Evolutionary conservation across 495 filamentous ascomycete genomes (phyloP), one percentile per base, ranked within the genome.

Genomic region (Tricharina praecox): DNA sequence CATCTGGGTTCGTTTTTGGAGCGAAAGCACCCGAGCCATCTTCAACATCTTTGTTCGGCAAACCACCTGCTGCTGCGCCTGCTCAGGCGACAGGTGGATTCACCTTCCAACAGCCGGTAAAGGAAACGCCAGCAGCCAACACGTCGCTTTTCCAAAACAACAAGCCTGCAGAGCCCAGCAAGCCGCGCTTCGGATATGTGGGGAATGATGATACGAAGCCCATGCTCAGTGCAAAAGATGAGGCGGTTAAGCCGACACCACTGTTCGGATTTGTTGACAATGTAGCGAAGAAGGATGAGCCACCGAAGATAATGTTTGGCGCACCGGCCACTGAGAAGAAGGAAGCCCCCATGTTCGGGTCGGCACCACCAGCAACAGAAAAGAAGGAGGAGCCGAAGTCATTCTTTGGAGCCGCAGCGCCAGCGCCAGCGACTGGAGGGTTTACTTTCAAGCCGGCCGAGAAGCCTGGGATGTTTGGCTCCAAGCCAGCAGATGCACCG

Each of bases 101-200:
- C 15, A 18, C 15, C 25, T 46, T 46, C 21, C 26, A 19, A 19
- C 43, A 35, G 28, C 25, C 25, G n/a, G 26, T 15, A 13, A 43
- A 24, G 40, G 21, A 11, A 26, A 43, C 40, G 7, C 39, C 11
- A 25, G 10, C 41, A 10, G 19, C 43, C 15, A 34, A n/a, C n/a
- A 3, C 43, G 8, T 33, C 25, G 13, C 20, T 58, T 21, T 58
- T 58, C 24, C 45, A 40, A 39, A 55, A n/a, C n/a, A n/a, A n/a
- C n/a, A n/a, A 55, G 23, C 42, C 53, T 3, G 18, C 23, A 16
- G 52, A 54, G 7, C 21, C 43, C 5, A 49, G 18, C 35, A 25
- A 32, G 20, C 25, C 43, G 11, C 10, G 23, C 20, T 26, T 25
- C 24, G 45, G 45, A 39, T 48, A 38, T 21, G 45, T 8, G 8